Conservation (phyloP, 345 rosid species). For the Pistacia vera region DNA sequence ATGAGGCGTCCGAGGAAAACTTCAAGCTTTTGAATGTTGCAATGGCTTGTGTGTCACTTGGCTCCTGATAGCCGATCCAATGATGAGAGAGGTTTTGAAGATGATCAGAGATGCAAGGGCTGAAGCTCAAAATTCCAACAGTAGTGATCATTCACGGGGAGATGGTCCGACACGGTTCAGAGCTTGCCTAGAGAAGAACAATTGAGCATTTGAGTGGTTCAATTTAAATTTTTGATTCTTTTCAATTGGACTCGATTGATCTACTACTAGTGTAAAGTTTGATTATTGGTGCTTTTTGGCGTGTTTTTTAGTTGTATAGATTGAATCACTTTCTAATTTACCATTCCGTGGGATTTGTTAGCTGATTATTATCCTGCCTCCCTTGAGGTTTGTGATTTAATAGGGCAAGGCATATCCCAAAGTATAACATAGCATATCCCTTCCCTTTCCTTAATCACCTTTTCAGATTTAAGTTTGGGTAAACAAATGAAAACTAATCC, state of each 20-base stretch:
- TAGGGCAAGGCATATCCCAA: too few relatives aligned
- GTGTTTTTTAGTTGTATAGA: slow-evolving; percentile 5
- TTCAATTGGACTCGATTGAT: slow-evolving; percentile 27
- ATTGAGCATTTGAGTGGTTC: slow-evolving; percentile 58
- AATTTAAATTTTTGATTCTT: slow-evolving; percentile 20
- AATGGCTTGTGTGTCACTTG: slow-evolving; percentile 69
- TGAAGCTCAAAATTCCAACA: slow-evolving; percentile 78
- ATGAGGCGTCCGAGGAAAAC: slow-evolving; percentile 88
- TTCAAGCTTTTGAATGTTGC: slow-evolving; percentile 82
- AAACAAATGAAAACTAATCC: too few relatives aligned
- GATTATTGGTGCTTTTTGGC: not conserved
- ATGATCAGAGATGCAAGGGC: slow-evolving; percentile 91
- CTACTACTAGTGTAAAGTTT: slow-evolving; percentile 35
- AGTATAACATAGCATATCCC: too few relatives aligned
- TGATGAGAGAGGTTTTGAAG: slow-evolving; percentile 82
- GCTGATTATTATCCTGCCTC: too few relatives aligned
- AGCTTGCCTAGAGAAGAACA: slow-evolving; percentile 96
- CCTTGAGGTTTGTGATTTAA: too few relatives aligned
- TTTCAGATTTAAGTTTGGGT: too few relatives aligned
- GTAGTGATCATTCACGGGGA: slow-evolving; percentile 91
- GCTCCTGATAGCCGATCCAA: slow-evolving; percentile 70
- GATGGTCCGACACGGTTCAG: slow-evolving; percentile 97
- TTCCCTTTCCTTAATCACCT: too few relatives aligned
- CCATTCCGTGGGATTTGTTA: too few relatives aligned
- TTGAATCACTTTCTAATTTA: not conserved